Evolutionary conservation across 768 basidiomycete species (phyloP).

Genomic region (Psilocybe cubensis): DNA sequence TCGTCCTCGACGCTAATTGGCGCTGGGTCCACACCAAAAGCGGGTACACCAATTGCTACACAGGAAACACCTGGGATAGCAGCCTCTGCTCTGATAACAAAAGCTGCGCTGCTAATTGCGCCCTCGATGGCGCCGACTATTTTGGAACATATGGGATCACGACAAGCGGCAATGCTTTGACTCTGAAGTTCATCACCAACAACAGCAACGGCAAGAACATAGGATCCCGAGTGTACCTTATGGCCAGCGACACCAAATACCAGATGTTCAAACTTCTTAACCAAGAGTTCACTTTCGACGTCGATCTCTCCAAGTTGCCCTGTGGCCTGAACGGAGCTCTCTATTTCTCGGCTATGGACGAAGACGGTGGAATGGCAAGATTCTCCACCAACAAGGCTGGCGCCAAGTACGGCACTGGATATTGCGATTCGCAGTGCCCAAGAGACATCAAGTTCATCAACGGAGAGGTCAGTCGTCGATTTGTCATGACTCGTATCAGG

Average conservation of each 20-base stretch:
- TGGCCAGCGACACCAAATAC: constrained; percentile 48
- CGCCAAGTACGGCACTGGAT: constrained; percentile 18
- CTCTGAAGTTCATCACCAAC: constrained; percentile 50
- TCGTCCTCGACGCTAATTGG: constrained; percentile 58
- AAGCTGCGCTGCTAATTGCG: constrained; percentile 49
- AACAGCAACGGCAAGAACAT: constrained; percentile 38
- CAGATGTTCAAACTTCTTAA: constrained; percentile 47
- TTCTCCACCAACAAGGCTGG: constrained; percentile 57
- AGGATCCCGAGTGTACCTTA: constrained; percentile 53
- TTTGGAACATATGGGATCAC: constrained; percentile 54
- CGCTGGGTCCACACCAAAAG: constrained; percentile 47
- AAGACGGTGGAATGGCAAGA: constrained; percentile 51
- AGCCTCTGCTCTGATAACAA: constrained; percentile 50
- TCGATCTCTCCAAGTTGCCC: constrained; percentile 58
- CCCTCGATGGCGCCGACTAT: constrained; percentile 52
- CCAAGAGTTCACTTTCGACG: constrained; percentile 64
- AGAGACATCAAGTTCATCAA: neutral
- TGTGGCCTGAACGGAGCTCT: constrained; percentile 64
- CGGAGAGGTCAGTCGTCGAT: neutral
- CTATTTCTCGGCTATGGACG: constrained; percentile 60
- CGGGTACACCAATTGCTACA: constrained; percentile 51
- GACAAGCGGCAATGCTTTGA: constrained; percentile 47
- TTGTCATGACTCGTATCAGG: neutral
- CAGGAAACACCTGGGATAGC: constrained; percentile 58
- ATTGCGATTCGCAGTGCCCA: constrained; percentile 5